Percentiles rank a stretch among this genome's conserved stretches.
Conservation (phyloP, 2,329 filamentous ascomycete genomes). For the Aspergillus pseudonomiae region DNA sequence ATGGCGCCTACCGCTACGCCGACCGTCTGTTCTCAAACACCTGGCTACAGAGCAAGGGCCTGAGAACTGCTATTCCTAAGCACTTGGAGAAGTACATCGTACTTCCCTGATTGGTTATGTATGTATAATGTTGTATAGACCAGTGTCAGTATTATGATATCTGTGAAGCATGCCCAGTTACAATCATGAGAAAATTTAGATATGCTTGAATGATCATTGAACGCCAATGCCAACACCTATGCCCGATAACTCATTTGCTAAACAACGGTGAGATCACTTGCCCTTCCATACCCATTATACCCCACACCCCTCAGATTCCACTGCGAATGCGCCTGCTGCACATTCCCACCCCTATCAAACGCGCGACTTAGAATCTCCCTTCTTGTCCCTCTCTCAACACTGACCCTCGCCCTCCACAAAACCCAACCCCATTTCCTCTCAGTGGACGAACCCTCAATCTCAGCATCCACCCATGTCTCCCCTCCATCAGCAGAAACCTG, state of each 20-base stretch:
- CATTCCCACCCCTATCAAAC: conserved; percentile 57
- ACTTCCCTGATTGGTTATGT: conserved; percentile 60
- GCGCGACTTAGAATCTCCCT: conserved; percentile 57
- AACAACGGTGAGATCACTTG: conserved; percentile 51
- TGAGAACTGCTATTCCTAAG: conserved; percentile 79
- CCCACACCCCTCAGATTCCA: conserved; percentile 65
- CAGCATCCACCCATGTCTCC: conserved; percentile 53
- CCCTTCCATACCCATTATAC: conserved; percentile 64
- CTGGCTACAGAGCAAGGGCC: conserved; percentile 85
- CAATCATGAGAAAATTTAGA: background rate
- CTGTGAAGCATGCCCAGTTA: background rate
- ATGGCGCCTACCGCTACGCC: conserved; percentile 96
- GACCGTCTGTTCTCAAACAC: conserved; percentile 89
- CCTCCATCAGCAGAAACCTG: conserved; percentile 57
- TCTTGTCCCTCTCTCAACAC: conserved; percentile 43
- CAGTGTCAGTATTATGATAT: background rate
- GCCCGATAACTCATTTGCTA: conserved; percentile 9
- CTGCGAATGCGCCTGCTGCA: conserved; percentile 50
- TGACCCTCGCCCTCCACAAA: conserved; percentile 55
- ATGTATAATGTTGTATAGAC: conserved; percentile 15
- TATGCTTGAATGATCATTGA: background rate
- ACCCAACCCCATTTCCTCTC: conserved; percentile 59
- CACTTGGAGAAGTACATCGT: conserved; percentile 93
- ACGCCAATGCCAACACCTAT: background rate
- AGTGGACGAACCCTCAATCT: conserved; percentile 32